Evolutionary conservation across 177 flowering plant genomes (phyloP), one percentile per base, ranked within the genome.

Genomic region (Tripterygium wilfordii): DNA sequence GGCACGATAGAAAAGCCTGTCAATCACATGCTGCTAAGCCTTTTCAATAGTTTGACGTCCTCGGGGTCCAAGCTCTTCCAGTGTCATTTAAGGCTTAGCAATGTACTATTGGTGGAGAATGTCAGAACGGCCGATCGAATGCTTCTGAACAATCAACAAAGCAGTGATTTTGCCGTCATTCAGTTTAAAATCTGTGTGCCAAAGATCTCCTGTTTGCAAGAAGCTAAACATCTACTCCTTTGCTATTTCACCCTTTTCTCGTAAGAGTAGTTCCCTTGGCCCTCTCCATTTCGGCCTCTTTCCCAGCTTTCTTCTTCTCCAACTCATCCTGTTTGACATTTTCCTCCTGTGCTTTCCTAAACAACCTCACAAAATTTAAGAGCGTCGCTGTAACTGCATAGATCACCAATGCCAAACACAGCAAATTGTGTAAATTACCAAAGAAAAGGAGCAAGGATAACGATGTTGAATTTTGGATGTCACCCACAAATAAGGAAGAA

Each of bases 231-330:
- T 45, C 38, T 36, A 39, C 29, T 48, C 29, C 42, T 52, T 40
- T 49, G 45, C 62, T 71, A 68, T 53, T 60, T 74, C 27, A 42
- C 63, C 41, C 38, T 45, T 62, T 71, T 78, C 69, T 68, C 35
- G 86, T 64, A 39, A 58, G 64, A 47, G 52, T 79, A 40, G 66
- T 22, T 45, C 82, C 85, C 64, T 88, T 83, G 28, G 82, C 77
- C 53, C 74, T 78, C 67, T 82, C 95, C 83, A 76, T 79, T 60
- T 89, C 90, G 13, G 83, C 86, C 65, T 86, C 96, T 60, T 89
- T 92, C 45, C 71, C 80, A 32, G 84, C 94, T 74, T 89, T 88
- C 76, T 86, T 86, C 76, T 65, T 88, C 67, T 88, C 98, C 53
- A 84, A 56, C 57, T 92, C 98, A 16, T 81, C 89, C 57, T 88